A percentile compares a stretch with the other conserved stretches of the same genome.
Evolutionary conservation across 2,329 filamentous ascomycete genomes (phyloP).

Genomic region (Sporothrix inflata): DNA sequence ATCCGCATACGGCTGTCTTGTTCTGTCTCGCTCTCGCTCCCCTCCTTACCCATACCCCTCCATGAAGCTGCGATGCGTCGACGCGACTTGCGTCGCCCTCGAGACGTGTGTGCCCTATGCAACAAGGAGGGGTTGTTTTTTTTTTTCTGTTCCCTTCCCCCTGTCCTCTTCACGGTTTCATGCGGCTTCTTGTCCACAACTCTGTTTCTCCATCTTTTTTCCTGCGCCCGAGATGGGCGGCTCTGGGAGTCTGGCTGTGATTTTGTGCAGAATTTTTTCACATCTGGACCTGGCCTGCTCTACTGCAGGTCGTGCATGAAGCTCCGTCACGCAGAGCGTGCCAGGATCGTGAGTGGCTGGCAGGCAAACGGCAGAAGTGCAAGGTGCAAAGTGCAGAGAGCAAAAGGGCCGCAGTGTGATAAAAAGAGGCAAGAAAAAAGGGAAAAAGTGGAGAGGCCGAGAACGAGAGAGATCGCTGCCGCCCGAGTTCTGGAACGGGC

Average conservation of each 20-base stretch:
- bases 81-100: conserved; percentile 17
- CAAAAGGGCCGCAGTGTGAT: not conserved
- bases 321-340: conserved; percentile 26
- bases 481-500: conserved; percentile 19
- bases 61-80: conserved; percentile 7
- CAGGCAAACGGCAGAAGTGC: not conserved
- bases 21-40: not conserved
- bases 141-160: not conserved
- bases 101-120: conserved; percentile 21
- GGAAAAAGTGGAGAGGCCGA: conserved; percentile 16
- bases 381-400: not conserved
- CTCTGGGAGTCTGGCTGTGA: not conserved
- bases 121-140: conserved; percentile 10
- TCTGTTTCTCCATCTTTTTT: not conserved
- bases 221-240: not conserved
- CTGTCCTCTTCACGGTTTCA: not conserved
- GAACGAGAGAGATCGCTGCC: not conserved
- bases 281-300: conserved; percentile 12
- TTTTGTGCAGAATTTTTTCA: conserved; percentile 28
- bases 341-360: conserved; percentile 27
- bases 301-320: conserved; percentile 29
- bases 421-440: not conserved
- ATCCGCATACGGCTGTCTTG: not conserved
- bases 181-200: not conserved
- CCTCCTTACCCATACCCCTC: not conserved